Conservation (phyloP, 2,329 filamentous ascomycete genomes). For the Diaporthe destruens region DNA sequence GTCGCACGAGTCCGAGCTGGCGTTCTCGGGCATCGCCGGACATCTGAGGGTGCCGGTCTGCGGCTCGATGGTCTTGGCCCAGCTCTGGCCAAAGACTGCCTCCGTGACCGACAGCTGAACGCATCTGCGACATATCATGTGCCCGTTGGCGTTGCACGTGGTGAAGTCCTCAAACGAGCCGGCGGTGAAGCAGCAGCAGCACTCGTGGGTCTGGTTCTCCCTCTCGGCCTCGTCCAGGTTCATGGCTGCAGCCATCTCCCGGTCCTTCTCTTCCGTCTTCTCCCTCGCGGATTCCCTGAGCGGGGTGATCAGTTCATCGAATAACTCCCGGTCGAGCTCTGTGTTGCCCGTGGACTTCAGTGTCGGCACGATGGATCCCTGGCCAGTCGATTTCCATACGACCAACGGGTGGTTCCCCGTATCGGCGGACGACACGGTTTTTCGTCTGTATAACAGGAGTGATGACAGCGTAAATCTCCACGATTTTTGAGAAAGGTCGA, state of each 20-base stretch:
- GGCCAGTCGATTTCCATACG: conserved; percentile 69
- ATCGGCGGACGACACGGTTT: conserved; percentile 64
- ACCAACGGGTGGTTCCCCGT: conserved; percentile 73
- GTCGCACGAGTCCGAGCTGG: conserved; percentile 70
- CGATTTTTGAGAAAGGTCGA: conserved; percentile 77
- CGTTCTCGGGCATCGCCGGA: conserved; percentile 73
- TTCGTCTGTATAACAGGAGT: conserved; percentile 74
- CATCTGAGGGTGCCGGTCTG: conserved; percentile 82
- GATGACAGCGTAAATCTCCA: conserved; percentile 82
- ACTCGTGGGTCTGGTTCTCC: conserved; percentile 72
- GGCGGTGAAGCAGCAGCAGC: conserved; percentile 81
- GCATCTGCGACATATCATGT: conserved; percentile 85
- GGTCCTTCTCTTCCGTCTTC: conserved; percentile 65
- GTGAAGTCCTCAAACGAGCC: conserved; percentile 80
- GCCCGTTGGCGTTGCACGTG: conserved; percentile 75
- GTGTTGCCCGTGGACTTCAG: conserved; percentile 75
- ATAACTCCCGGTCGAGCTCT: conserved; percentile 74
- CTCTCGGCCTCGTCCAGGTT: conserved; percentile 72
- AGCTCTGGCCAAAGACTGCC: conserved; percentile 92
- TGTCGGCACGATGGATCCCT: conserved; percentile 69
- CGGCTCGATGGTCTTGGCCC: conserved; percentile 82
- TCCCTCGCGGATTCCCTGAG: conserved; percentile 59
- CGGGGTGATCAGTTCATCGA: conserved; percentile 67
- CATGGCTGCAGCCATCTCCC: conserved; percentile 63
- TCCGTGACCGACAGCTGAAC: conserved; percentile 86